Conservation (phyloP, 1,139 yeast genomes). For the Pichia sp. region DNA sequence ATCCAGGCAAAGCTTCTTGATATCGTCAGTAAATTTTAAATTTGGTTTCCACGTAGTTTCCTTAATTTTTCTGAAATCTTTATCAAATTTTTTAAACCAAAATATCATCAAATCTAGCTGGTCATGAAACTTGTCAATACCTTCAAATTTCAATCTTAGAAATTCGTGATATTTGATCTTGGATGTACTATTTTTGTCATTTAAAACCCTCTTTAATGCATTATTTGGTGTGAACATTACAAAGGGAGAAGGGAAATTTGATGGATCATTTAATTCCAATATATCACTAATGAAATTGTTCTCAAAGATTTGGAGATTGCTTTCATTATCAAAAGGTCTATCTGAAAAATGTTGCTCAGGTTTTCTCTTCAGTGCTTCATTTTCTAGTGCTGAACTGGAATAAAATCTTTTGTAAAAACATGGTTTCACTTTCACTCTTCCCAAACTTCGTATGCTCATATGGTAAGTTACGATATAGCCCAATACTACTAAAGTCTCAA, state of each 20-base stretch:
- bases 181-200: too few species aligned
- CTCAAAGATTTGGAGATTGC: not conserved
- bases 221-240: slow-evolving; percentile 5
- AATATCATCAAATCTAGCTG: slow-evolving; percentile 3
- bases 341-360: slow-evolving; percentile 3
- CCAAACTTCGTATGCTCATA: too few species aligned
- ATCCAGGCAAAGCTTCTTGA: too few species aligned
- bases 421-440: too few species aligned
- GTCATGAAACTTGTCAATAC: slow-evolving; percentile 1
- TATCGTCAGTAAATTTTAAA: slow-evolving; percentile 4
- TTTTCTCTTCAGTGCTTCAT: not conserved
- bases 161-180: slow-evolving; percentile 10
- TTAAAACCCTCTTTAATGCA: slow-evolving; percentile 4
- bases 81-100: slow-evolving; percentile 5
- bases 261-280: slow-evolving; percentile 3
- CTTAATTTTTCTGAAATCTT: not conserved
- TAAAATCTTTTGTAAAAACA: not conserved
- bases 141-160: slow-evolving; percentile 5
- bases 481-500: too few species aligned
- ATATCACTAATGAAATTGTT: not conserved
- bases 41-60: not conserved
- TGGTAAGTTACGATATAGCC: too few species aligned
- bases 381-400: not conserved
- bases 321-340: slow-evolving; percentile 8
- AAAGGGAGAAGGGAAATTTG: slow-evolving; percentile 10